phyloP scores from a whole-genome alignment of 345 rosid genomes.

The Microthlaspi erraticum region DNA sequence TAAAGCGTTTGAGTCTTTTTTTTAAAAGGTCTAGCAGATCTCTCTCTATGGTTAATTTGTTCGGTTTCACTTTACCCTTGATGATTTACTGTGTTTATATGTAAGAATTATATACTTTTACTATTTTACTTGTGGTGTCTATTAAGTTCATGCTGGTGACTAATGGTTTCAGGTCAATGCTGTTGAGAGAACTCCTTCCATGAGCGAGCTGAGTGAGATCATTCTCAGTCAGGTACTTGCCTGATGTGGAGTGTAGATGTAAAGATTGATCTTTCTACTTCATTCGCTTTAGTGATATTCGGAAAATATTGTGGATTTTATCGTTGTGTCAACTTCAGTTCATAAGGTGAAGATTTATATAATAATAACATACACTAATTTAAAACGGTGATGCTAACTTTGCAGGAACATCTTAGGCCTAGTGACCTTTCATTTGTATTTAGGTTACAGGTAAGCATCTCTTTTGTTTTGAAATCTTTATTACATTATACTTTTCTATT shows the following conservation, averaged over 20 bases:
- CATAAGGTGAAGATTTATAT: not conserved
- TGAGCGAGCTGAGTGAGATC: constrained; percentile 95
- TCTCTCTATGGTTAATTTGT: not conserved
- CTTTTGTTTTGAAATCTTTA: not conserved
- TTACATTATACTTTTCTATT: constrained; percentile 9
- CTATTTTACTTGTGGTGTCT: not conserved
- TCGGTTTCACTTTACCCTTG: constrained; percentile 11
- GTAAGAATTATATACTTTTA: not conserved
- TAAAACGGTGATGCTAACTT: constrained; percentile 36
- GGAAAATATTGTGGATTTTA: not conserved
- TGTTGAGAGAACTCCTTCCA: constrained; percentile 92
- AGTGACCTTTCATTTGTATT: constrained; percentile 92
- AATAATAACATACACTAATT: constrained; percentile 23
- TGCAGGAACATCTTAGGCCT: constrained; percentile 91
- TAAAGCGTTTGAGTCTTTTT: not conserved
- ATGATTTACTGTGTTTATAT: constrained; percentile 11
- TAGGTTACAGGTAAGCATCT: constrained; percentile 76
- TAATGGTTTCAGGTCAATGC: constrained; percentile 71
- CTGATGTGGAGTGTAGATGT: constrained; percentile 26
- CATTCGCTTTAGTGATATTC: not conserved
- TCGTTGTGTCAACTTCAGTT: constrained; percentile 22
- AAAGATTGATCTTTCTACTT: constrained; percentile 9
- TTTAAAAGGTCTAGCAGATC: not conserved
- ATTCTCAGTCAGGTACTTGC: constrained; percentile 81
- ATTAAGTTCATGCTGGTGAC: not conserved